Evolutionary conservation across 1,139 yeast species (phyloP).

Genomic region (Lodderomyces elongisporus): DNA sequence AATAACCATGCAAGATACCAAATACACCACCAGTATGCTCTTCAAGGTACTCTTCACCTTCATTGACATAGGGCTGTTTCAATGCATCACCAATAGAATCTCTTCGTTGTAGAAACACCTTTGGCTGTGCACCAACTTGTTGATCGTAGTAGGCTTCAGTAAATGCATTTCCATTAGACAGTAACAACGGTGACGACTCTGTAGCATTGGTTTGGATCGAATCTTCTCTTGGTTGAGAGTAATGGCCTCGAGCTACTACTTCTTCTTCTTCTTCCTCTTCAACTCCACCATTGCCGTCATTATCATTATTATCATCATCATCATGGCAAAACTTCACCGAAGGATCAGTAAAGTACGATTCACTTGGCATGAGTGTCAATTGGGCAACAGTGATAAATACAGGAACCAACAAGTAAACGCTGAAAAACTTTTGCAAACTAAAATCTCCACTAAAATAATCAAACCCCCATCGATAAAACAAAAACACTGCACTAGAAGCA

Average conservation of each 20-base stretch:
- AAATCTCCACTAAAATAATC: slow-evolving; percentile 23
- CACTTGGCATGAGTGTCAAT: slow-evolving; percentile 37
- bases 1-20: slow-evolving; percentile 41
- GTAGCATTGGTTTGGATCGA: neutral
- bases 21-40: slow-evolving; percentile 33
- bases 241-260: too few species aligned
- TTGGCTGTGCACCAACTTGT: neutral
- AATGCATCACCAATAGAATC: slow-evolving; percentile 45
- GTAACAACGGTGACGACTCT: neutral
- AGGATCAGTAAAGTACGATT: slow-evolving; percentile 36
- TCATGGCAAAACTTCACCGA: slow-evolving; percentile 26
- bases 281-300: slow-evolving; percentile 2
- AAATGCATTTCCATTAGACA: neutral
- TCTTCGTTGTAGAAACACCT: slow-evolving; percentile 22
- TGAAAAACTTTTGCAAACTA: slow-evolving; percentile 30
- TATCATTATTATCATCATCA: slow-evolving; percentile 9
- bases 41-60: slow-evolving; percentile 33
- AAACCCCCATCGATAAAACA: slow-evolving; percentile 32
- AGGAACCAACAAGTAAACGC: slow-evolving; percentile 36
- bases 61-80: slow-evolving; percentile 40
- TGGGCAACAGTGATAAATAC: slow-evolving; percentile 36
- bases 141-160: neutral
- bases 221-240: neutral
- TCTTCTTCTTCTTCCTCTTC: slow-evolving; percentile 2
- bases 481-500: slow-evolving; percentile 43